Conservation (phyloP, 2,329 filamentous ascomycete species). For the Clarireedia sp. region DNA sequence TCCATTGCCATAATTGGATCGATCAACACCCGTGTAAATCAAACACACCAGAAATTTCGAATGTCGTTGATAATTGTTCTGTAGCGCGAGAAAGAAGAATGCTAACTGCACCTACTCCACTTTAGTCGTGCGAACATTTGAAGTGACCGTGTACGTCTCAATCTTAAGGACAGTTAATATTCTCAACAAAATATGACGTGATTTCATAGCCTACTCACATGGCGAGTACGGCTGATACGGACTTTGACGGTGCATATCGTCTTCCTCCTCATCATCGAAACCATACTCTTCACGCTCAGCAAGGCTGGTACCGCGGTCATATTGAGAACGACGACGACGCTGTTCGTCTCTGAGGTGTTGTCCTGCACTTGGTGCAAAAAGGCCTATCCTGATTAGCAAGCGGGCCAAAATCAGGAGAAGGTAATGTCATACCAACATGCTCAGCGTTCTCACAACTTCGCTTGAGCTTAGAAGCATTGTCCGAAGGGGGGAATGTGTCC, state of each 20-base stretch:
- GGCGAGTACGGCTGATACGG: constrained; percentile 12
- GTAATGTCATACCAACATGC: constrained; percentile 57
- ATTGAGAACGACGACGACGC: constrained; percentile 63
- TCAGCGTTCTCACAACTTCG: constrained; percentile 81
- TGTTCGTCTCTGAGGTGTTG: constrained; percentile 69
- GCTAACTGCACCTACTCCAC: constrained; percentile 1
- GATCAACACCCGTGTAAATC: constrained; percentile 3
- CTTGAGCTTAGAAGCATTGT: constrained; percentile 83
- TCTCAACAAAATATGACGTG: background rate
- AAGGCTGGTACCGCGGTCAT: constrained; percentile 70
- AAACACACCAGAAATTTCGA: constrained; percentile 5
- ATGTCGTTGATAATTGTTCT: constrained; percentile 1
- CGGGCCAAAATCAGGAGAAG: background rate
- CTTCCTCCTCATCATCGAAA: constrained; percentile 14
- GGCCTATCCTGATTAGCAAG: constrained; percentile 41
- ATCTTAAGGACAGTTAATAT: background rate
- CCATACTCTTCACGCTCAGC: constrained; percentile 37
- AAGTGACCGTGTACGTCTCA: background rate
- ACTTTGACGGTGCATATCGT: constrained; percentile 6
- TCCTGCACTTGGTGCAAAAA: constrained; percentile 73
- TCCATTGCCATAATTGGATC: constrained; percentile 4
- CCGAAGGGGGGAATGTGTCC: constrained; percentile 66
- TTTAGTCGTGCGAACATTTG: constrained; percentile 1
- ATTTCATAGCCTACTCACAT: constrained; percentile 10
- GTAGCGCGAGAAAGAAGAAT: background rate